Evolutionary conservation across 345 rosid species (phyloP).

Genomic region (Gossypium longicalyx): DNA sequence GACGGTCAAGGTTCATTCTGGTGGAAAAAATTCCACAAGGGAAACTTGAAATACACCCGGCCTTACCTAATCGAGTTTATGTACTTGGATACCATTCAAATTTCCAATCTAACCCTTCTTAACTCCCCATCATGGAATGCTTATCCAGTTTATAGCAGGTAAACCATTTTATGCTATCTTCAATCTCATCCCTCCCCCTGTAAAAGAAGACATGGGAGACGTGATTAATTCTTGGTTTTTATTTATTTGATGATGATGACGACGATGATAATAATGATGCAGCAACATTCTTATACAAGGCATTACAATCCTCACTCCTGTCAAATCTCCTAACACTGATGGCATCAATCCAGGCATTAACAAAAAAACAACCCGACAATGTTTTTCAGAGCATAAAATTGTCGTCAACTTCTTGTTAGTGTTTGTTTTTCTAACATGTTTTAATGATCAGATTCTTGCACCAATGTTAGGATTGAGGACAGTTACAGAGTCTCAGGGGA

Average conservation of each 20-base stretch:
- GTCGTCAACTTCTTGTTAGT: not conserved
- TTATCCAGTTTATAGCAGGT: slow-evolving; percentile 94
- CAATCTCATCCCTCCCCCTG: slow-evolving; percentile 14
- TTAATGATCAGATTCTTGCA: slow-evolving; percentile 69
- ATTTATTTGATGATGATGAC: not conserved
- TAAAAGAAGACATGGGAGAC: not conserved
- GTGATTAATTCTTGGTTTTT: not conserved
- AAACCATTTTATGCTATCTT: not conserved
- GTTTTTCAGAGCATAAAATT: not conserved
- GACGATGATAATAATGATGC: slow-evolving; percentile 16
- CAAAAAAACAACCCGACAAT: not conserved
- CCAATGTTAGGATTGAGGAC: slow-evolving; percentile 79
- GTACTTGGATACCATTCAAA: slow-evolving; percentile 62
- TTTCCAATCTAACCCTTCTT: slow-evolving; percentile 73
- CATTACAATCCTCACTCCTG: slow-evolving; percentile 78
- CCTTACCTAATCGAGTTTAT: slow-evolving; percentile 84
- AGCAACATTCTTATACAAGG: slow-evolving; percentile 72
- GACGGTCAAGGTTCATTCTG: slow-evolving; percentile 92
- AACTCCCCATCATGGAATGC: slow-evolving; percentile 89
- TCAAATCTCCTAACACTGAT: slow-evolving; percentile 85
- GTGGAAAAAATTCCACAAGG: slow-evolving; percentile 83
- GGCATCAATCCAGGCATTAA: slow-evolving; percentile 78
- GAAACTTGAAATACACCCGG: slow-evolving; percentile 75
- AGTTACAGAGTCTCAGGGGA: slow-evolving; percentile 86
- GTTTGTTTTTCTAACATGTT: slow-evolving; percentile 6